Conservation (phyloP, 495 filamentous ascomycete species). For the Neurospora sp. region DNA sequence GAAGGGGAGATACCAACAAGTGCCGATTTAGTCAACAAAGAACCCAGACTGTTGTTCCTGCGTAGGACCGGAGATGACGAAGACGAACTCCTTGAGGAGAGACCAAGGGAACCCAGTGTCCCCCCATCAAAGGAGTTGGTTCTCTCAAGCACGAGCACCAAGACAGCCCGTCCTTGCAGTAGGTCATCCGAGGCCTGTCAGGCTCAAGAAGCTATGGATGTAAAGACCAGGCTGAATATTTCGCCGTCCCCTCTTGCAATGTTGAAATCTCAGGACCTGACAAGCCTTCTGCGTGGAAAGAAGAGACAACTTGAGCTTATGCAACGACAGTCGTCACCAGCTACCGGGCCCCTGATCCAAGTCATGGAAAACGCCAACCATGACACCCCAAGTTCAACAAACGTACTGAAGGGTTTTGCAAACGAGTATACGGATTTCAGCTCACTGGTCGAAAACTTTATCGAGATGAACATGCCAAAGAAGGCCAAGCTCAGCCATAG, state of each 20-base stretch:
- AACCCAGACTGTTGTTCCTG: conserved; percentile 41
- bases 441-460: conserved; percentile 33
- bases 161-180: not conserved
- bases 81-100: conserved; percentile 36
- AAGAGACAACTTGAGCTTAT: conserved; percentile 6
- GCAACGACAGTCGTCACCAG: not conserved
- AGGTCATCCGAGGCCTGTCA: not conserved
- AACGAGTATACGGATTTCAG: conserved; percentile 12
- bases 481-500: conserved; percentile 21
- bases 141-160: not conserved
- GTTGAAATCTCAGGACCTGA: conserved; percentile 1
- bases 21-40: conserved; percentile 40
- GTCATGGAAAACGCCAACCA: not conserved
- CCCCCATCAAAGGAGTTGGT: not conserved
- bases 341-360: not conserved
- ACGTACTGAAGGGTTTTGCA: conserved; percentile 6
- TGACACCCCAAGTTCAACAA: conserved; percentile 2
- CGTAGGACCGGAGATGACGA: conserved; percentile 37
- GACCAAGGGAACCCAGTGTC: not conserved
- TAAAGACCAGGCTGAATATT: not conserved
- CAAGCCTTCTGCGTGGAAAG: conserved; percentile 6
- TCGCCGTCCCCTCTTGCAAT: not conserved
- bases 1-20: conserved; percentile 24
- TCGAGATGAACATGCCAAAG: conserved; percentile 29
- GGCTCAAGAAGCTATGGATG: not conserved